phyloP scores from a whole-genome alignment of 2,329 filamentous ascomycete genomes.

The Leptoxyphium fumago region DNA sequence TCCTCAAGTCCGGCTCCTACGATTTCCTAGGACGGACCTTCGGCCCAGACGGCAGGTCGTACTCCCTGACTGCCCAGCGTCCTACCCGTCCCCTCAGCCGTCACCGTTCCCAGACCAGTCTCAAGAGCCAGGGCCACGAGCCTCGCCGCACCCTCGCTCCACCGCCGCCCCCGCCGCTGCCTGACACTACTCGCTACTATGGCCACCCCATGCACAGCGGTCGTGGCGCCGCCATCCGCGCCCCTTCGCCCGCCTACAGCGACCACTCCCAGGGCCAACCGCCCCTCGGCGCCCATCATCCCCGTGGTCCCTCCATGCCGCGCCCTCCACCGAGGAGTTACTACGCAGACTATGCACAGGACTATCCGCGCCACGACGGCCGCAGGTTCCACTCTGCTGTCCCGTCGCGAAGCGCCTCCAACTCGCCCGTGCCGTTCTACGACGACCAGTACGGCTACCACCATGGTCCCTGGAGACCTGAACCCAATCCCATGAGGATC shows the following conservation, averaged over 20 bases:
- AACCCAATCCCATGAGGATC: constrained; percentile 1
- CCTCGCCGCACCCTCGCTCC: constrained; percentile 19
- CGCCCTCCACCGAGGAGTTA: constrained; percentile 14
- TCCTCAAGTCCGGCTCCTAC: background rate
- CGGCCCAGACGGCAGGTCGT: constrained; percentile 24
- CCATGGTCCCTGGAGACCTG: constrained; percentile 9
- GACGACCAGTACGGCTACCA: constrained; percentile 13
- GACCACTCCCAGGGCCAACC: constrained; percentile 18
- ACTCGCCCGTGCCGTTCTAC: constrained; percentile 9
- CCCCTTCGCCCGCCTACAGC: constrained; percentile 30
- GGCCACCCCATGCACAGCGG: constrained; percentile 28
- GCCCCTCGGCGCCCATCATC: constrained; percentile 4
- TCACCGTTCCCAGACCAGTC: constrained; percentile 30
- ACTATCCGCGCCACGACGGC: constrained; percentile 4
- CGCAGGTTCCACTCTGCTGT: background rate
- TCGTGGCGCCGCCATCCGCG: constrained; percentile 26
- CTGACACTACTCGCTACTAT: constrained; percentile 23
- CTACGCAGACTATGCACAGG: constrained; percentile 15
- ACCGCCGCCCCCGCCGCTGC: constrained; percentile 17
- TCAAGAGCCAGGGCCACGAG: constrained; percentile 26
- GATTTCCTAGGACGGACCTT: background rate
- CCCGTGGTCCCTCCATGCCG: constrained; percentile 14
- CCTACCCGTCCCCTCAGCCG: constrained; percentile 23
- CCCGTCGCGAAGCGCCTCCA: constrained; percentile 12
- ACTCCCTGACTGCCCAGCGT: constrained; percentile 26